These are phyloP conservation scores for Osmanthus fragrans DNA, from an alignment of 257 asterid species.

Conservation along the genomic window DNA sequence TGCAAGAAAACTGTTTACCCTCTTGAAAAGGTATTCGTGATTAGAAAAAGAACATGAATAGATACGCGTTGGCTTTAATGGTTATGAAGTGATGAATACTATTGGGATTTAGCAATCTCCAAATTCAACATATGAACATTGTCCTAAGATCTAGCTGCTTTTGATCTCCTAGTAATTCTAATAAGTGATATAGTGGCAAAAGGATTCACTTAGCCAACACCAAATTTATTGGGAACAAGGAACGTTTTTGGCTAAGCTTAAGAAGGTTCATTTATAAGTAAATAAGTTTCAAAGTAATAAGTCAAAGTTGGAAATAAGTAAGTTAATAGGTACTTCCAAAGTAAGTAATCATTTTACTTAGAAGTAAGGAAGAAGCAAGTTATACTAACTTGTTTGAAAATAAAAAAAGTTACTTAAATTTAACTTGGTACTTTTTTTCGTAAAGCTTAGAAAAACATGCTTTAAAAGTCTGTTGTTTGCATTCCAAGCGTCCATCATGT, in stretches of 20 bases:
- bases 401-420: neutral
- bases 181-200: neutral
- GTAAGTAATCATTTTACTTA: too few relatives aligned
- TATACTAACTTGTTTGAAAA: neutral
- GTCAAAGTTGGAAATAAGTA: neutral
- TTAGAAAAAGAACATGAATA: neutral
- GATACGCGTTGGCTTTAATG: neutral
- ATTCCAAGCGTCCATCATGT: neutral
- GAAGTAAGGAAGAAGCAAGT: neutral
- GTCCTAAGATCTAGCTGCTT: neutral
- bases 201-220: neutral
- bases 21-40: slow-evolving; percentile 57
- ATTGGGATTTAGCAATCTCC: neutral
- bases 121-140: neutral
- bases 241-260: neutral
- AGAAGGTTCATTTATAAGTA: neutral
- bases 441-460: neutral
- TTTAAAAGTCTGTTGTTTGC: neutral
- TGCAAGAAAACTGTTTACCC: slow-evolving; percentile 81
- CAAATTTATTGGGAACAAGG: neutral
- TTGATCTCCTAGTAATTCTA: neutral
- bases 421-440: neutral
- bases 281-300: too few relatives aligned
- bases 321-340: neutral
- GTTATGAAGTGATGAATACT: neutral